phyloP scores from a whole-genome alignment of 345 rosid species.

The Rhodomyrtus tomentosa region DNA sequence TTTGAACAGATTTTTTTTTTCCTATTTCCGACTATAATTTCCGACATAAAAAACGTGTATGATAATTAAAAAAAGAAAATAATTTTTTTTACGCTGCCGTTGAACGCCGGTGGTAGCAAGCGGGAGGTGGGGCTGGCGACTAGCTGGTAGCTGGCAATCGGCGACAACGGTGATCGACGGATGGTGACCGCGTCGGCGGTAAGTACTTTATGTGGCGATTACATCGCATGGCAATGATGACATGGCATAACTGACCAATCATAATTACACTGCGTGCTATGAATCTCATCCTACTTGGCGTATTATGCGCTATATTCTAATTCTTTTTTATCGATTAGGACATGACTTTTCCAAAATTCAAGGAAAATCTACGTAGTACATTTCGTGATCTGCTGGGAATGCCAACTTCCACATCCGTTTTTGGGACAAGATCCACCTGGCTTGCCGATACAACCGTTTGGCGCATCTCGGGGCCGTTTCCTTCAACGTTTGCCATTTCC shows the following conservation, averaged over 20 bases:
- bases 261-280: accelerated
- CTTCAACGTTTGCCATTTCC: not conserved
- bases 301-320: not conserved
- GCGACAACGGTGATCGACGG: too few species aligned
- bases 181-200: too few species aligned
- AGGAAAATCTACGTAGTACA: not conserved
- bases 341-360: not conserved
- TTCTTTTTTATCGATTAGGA: not conserved
- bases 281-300: not conserved
- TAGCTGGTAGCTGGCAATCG: too few species aligned
- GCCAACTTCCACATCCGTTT: slow-evolving; percentile 11
- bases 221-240: accelerated
- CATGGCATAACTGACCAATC: accelerated
- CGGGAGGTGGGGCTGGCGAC: too few species aligned
- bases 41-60: too few species aligned
- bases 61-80: too few species aligned
- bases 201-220: not conserved
- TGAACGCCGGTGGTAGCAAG: too few species aligned
- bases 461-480: slow-evolving; percentile 13
- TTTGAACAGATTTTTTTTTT: too few species aligned
- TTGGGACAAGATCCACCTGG: slow-evolving; percentile 35
- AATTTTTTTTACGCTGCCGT: too few species aligned
- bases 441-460: slow-evolving; percentile 42
- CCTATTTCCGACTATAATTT: too few species aligned
- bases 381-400: not conserved